Evolutionary conservation across 768 basidiomycete genomes (phyloP), one percentile per base, ranked within the genome.

Genomic region (Phylloporus sp.): DNA sequence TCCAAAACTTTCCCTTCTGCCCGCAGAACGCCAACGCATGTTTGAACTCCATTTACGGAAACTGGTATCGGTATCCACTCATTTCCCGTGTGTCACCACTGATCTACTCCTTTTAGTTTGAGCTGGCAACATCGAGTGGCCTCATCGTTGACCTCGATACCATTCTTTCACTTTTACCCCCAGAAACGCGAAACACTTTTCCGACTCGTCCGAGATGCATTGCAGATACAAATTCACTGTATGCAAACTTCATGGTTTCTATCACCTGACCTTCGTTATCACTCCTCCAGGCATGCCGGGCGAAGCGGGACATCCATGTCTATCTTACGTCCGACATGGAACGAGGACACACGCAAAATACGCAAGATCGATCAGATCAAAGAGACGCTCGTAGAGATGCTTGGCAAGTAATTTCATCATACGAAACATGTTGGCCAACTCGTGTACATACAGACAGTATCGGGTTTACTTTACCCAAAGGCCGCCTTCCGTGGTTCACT

Each of bases 321-420:
- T 1, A 20, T 45, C 7, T 31, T 48, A 11, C 46, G 39, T 23
- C 20, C 24, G 1, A 22, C 34, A 13, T 8, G 18, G 0, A 28
- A 32, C 9, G 12, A 20, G 1, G 43, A 50, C 18, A 1, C 13
- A 2, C 20, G 34, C 9, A 47, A 20, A 10, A 22, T 11, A 7
- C 45, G 12, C 10, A 57, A 47, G 53, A 47, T 57, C 0, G 35
- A 49, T n/a, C 7, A 32, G 12, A 45, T 53, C 28, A 43, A 39
- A 29, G 27, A 45, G 12, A 45, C 1, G n/a, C n/a, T n/a, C n/a
- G n/a, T n/a, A n/a, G n/a, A n/a, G n/a, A 53, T 57, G 58, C 52
- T 45, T 44, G n/a, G 56, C 54, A 9, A n/a, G n/a, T n/a, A 44
- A 13, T 45, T 15, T 10, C 7, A 5, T 35, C 13, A 16, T 12